These are phyloP conservation scores for Luvunga scandens DNA, from an alignment of 345 rosid species.

Conservation along the genomic window DNA sequence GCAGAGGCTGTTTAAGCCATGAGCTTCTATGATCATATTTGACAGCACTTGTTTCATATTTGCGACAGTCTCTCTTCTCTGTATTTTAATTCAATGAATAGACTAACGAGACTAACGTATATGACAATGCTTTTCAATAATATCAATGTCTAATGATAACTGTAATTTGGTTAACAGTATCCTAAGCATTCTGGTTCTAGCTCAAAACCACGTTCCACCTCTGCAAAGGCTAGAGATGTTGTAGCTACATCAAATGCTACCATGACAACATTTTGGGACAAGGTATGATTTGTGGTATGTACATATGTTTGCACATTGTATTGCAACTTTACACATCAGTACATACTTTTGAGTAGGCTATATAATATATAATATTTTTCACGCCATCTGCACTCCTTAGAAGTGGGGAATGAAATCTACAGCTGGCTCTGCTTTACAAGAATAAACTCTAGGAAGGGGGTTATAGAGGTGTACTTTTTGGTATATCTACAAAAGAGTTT, in stretches of 20 bases:
- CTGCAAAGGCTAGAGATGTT: constrained; percentile 42
- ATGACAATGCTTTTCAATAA: neutral
- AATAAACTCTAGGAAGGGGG: neutral
- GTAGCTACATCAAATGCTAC: constrained; percentile 32
- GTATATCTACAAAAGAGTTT: neutral
- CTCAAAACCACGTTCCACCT: constrained; percentile 54
- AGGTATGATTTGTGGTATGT: constrained; percentile 41
- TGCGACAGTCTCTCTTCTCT: neutral
- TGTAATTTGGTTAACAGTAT: constrained; percentile 38
- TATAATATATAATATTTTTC: neutral
- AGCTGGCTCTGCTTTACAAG: neutral
- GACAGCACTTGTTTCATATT: neutral
- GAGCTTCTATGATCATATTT: neutral
- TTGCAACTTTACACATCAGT: neutral
- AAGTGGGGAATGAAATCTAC: neutral
- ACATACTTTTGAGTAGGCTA: neutral
- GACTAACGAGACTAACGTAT: neutral
- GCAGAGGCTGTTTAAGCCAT: neutral
- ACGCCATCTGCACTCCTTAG: neutral
- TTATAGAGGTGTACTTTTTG: neutral
- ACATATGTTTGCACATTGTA: neutral
- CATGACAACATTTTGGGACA: constrained; percentile 62
- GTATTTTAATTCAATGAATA: neutral
- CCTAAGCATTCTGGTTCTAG: constrained; percentile 54
- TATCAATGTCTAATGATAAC: neutral